Evolutionary conservation across 495 filamentous ascomycete genomes (phyloP), one percentile per base, ranked within the genome.

Genomic region (Penicillium ucsense): DNA sequence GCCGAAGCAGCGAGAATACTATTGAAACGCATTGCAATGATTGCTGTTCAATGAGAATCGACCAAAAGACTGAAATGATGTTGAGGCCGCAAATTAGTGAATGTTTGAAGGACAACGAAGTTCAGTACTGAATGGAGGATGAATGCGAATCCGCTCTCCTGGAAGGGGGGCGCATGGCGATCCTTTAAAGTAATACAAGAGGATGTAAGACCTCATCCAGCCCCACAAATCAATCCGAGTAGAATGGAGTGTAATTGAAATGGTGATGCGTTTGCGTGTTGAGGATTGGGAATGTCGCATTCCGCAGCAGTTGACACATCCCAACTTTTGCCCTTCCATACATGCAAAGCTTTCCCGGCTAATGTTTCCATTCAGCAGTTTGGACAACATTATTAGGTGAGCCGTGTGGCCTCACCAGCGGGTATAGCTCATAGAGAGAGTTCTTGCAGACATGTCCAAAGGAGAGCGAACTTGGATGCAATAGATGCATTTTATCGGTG

Each of bases 1-100:
- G 62, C 63, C 43, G 63, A 63, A 45, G 55, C 48, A 31, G 61
- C 62, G 41, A 75, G 41, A 40, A 75, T 41, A 45, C 51, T 57
- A 8, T 52, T 42, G 41, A 68, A 57, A 53, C 52, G 46, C 59
- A 62, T 62, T 7, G 7, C 48, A 49, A 39, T 12, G 3, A 7
- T 33, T 41, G 8, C 2, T 20, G 20, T 20, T 20, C 20, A 11
- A 43, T 5, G n/a, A 20, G 34, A 43, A 20, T 20, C 1, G 20
- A 20, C 20, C 20, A 2, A 2, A 20, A 20, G 20, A 20, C 37
- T 10, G 12, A 41, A 35, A 41, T n/a, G 51, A 35, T 41, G 31
- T 57, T 51, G 55, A 62, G 1, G 51, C 20, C 2, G 20, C 20
- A 1, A 2, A 20, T 20, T 28, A 34, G 35, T 5, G 9, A 12